Conservation (phyloP, 2,329 filamentous ascomycete genomes). For the Aspergillus sp. region DNA sequence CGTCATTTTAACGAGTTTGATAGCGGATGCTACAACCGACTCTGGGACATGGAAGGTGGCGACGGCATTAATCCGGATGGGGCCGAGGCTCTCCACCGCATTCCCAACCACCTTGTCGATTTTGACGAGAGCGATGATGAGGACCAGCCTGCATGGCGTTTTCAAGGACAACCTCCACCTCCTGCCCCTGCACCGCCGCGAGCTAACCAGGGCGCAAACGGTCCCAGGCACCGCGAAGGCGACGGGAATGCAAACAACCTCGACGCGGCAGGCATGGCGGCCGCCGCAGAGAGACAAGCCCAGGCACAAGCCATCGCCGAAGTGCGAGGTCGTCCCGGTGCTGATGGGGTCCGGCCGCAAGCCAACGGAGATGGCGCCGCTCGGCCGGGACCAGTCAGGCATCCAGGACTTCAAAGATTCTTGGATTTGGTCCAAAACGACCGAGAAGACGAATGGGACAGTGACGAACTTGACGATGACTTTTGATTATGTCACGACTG, state of each 20-base stretch:
- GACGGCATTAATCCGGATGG: conserved; percentile 56
- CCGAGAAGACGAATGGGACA: conserved; percentile 60
- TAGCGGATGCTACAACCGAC: conserved; percentile 74
- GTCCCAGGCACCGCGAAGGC: conserved; percentile 26
- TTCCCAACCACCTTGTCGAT: conserved; percentile 38
- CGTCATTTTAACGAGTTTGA: conserved; percentile 75
- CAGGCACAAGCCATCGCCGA: conserved; percentile 41
- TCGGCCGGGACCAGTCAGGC: conserved; percentile 17
- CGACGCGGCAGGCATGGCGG: conserved; percentile 37
- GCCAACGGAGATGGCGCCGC: conserved; percentile 6
- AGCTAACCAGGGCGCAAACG: conserved; percentile 29
- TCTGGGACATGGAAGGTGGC: conserved; percentile 87
- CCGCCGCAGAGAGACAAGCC: conserved; percentile 38
- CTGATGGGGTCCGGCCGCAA: conserved; percentile 7
- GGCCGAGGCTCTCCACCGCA: conserved; percentile 41
- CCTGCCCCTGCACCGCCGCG: conserved; percentile 42
- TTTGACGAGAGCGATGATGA: conserved; percentile 37
- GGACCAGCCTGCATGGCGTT: conserved; percentile 25
- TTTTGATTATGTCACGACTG: conserved; percentile 17
- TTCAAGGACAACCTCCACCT: conserved; percentile 35
- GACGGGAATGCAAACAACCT: conserved; percentile 24
- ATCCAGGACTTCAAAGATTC: conserved; percentile 50
- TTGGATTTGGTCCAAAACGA: conserved; percentile 53
- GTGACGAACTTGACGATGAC: conserved; percentile 54
- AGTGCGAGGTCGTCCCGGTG: conserved; percentile 29